A percentile compares a stretch with the other conserved stretches of the same genome.
Conservation (phyloP, 1,284 basidiomycete genomes). For the Veloporphyrellus conicus region DNA sequence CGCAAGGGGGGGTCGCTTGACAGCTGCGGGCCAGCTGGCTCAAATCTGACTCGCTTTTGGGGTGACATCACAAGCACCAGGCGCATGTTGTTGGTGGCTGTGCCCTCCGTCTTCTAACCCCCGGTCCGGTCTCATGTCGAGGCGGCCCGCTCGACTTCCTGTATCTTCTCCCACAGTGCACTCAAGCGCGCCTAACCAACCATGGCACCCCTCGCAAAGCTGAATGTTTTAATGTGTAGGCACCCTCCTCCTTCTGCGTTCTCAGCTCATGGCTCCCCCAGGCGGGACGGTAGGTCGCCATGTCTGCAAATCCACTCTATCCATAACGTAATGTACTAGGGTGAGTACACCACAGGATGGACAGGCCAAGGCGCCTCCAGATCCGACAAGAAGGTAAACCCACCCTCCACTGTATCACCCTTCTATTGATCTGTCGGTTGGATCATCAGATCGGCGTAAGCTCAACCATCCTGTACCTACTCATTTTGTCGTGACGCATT, state of each 20-base stretch:
- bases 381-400: slow-evolving; percentile 83
- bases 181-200: not conserved
- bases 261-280: slow-evolving; percentile 24
- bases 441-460: slow-evolving; percentile 61
- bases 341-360: slow-evolving; percentile 93
- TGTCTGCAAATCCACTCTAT: not conserved
- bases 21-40: slow-evolving; percentile 10
- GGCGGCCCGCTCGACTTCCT: too few species aligned
- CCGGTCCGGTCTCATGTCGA: too few species aligned
- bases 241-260: slow-evolving; percentile 1
- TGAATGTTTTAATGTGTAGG: slow-evolving; percentile 76
- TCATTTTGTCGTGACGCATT: slow-evolving; percentile 9
- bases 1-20: slow-evolving; percentile 9
- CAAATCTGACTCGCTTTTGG: slow-evolving; percentile 6
- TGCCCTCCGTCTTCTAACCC: slow-evolving; percentile 2
- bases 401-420: not conserved
- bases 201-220: slow-evolving; percentile 45
- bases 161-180: too few species aligned
- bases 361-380: slow-evolving; percentile 85
- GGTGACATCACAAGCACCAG: slow-evolving; percentile 29
- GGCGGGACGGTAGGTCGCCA: slow-evolving; percentile 57
- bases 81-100: slow-evolving; percentile 27
- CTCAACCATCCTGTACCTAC: slow-evolving; percentile 3
- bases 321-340: slow-evolving; percentile 40
- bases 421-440: slow-evolving; percentile 1